phyloP scores from a whole-genome alignment of 768 basidiomycete genomes.

The Tricholoma furcatifolium region DNA sequence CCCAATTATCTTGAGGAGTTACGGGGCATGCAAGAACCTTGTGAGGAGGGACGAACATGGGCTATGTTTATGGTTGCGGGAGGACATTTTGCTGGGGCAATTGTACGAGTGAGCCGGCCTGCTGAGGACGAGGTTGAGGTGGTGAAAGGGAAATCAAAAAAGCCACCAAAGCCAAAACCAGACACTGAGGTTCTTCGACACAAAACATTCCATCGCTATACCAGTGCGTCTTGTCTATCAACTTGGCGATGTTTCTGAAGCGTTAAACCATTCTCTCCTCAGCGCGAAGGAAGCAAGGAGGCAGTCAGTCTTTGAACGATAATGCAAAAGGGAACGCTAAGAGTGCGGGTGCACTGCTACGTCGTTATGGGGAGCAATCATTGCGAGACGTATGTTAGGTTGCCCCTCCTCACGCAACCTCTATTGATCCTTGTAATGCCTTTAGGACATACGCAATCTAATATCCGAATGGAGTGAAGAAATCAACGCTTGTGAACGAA shows the following conservation, averaged over 20 bases:
- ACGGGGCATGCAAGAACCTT: conserved; percentile 57
- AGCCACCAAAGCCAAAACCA: conserved; percentile 63
- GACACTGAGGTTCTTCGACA: conserved; percentile 82
- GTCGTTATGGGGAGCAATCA: conserved; percentile 94
- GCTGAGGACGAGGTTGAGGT: conserved; percentile 43
- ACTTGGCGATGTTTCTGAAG: not conserved
- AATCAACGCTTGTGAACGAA: conserved; percentile 79
- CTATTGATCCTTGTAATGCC: not conserved
- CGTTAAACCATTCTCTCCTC: conserved; percentile 9
- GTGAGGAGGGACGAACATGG: conserved; percentile 70
- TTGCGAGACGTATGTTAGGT: conserved; percentile 71
- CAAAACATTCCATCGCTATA: conserved; percentile 98
- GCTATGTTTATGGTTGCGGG: conserved; percentile 97
- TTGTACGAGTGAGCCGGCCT: conserved; percentile 67
- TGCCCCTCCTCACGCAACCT: not conserved
- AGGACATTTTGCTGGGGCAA: conserved; percentile 95
- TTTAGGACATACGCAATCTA: conserved; percentile 84
- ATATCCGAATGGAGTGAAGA: conserved; percentile 87
- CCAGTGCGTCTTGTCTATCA: conserved; percentile 59
- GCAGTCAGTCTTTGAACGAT: conserved; percentile 89
- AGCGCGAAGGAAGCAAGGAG: conserved; percentile 98
- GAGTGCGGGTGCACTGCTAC: conserved; percentile 90
- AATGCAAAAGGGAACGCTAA: conserved; percentile 90
- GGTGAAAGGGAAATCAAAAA: conserved; percentile 47
- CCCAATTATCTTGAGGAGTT: conserved; percentile 59